Evolutionary conservation across 2,329 filamentous ascomycete species (phyloP).

Genomic region (Aaosphaeria pasadenensis): DNA sequence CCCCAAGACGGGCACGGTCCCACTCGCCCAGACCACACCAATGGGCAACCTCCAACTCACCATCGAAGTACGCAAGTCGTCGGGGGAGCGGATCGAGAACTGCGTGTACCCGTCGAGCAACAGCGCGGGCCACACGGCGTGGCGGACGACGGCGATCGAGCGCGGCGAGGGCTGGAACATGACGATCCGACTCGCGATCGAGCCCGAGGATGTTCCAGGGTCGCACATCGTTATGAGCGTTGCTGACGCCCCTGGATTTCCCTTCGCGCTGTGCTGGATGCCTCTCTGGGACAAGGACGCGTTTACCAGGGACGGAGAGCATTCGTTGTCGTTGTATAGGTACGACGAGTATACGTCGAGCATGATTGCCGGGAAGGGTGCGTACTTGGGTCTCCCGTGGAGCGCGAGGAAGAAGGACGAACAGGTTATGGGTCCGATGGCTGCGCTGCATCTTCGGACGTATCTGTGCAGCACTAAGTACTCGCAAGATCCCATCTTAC

Average conservation of each 20-base stretch:
- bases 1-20: conserved; percentile 76
- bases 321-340: conserved; percentile 79
- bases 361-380: conserved; percentile 71
- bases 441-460: conserved; percentile 74
- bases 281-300: conserved; percentile 91
- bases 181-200: conserved; percentile 76
- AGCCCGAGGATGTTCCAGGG: conserved; percentile 73
- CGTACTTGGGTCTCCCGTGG: conserved; percentile 85
- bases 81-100: conserved; percentile 78
- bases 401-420: conserved; percentile 71
- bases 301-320: conserved; percentile 81
- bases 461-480: conserved; percentile 93
- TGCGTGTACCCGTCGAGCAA: conserved; percentile 89
- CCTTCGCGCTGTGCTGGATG: conserved; percentile 89
- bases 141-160: conserved; percentile 79
- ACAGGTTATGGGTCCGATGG: conserved; percentile 72
- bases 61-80: conserved; percentile 76
- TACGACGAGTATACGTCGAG: conserved; percentile 87
- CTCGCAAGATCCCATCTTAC: conserved; percentile 83
- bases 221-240: conserved; percentile 89
- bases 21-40: conserved; percentile 61
- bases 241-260: conserved; percentile 79
- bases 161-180: conserved; percentile 83
- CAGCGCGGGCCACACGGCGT: conserved; percentile 72
- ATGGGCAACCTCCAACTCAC: conserved; percentile 82